Base-by-base conservation (phyloP, 371 early-diverging fungal species). In the Neoconidiobolus thromboides region DNA sequence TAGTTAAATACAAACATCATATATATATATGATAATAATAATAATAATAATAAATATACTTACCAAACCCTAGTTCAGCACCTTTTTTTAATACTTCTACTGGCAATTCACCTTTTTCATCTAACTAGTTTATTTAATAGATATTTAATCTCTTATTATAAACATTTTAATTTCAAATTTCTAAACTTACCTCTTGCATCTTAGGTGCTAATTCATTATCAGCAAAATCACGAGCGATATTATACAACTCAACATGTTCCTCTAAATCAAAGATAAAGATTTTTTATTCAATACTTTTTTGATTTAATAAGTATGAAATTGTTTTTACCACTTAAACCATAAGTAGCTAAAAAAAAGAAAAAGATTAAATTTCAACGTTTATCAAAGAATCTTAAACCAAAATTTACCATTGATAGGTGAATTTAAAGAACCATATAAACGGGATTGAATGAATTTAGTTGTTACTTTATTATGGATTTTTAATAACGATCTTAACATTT, bases 61-160 rank as follows among this genome's bases (percentile, higher is more conserved):
- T 76, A 54, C 76, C 75, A 55, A 81, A 81, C 0, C 81, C 81
- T 7, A 79, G 69, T 59, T 44, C 44, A 36, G 78, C 81, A 2
- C 75, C 77, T 52, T 73, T 69, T 43, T 69, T 66, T 7, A 80
- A 62, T 10, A 68, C 63, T 38, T 75, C 77, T 43, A 48, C 62
- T 1, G 81, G 81, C 42, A 78, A 73, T 60, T 63, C 60, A 39
- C 71, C 66, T 26, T 72, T 68, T 58, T 66, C 70, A 61, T 81
- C 81, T 71, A 73, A 76, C 66, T 69, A 63, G 12, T 40, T 1
- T 26, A 26, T 26, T 26, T 26, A 26, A 26, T 26, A 26, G 26
- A 26, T 26, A 26, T 26, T 26, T 26, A 26, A 26, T 26, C 26
- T 26, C 26, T 26, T 26, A 38, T 40, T 1, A 49, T 12, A 4